These are phyloP conservation scores for Sideroxylon spinosum DNA, from an alignment of 179 eudicot genomes.

Conservation along the genomic window DNA sequence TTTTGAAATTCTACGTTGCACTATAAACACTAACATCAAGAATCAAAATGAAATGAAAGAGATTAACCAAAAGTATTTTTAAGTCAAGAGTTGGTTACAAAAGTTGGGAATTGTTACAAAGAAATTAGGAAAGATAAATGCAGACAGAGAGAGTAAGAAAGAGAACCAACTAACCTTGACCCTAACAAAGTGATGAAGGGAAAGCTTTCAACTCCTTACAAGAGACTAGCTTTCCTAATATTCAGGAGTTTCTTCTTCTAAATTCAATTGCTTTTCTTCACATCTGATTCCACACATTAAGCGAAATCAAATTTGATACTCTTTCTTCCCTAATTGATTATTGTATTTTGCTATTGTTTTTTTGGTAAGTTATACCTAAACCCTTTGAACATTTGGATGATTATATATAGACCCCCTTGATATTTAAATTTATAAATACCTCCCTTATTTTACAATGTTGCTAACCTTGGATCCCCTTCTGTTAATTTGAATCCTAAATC, in stretches of 20 bases:
- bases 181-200: neutral
- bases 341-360: no score
- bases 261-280: no score
- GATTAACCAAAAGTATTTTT: neutral
- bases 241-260: neutral
- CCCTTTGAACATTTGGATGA: no score
- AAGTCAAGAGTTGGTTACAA: neutral
- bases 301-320: no score
- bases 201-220: neutral
- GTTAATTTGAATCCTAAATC: no score
- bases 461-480: no score
- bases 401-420: no score
- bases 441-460: no score
- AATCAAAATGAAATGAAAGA: slow-evolving; percentile 3
- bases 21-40: neutral
- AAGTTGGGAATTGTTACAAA: neutral
- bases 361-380: no score
- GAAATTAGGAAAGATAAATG: neutral
- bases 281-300: no score
- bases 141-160: neutral
- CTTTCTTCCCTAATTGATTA: no score
- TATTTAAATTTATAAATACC: no score
- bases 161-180: neutral
- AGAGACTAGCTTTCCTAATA: neutral
- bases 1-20: neutral